Base-by-base conservation (phyloP, 2,329 filamentous ascomycete species). In the Dissoconium aciculare region DNA sequence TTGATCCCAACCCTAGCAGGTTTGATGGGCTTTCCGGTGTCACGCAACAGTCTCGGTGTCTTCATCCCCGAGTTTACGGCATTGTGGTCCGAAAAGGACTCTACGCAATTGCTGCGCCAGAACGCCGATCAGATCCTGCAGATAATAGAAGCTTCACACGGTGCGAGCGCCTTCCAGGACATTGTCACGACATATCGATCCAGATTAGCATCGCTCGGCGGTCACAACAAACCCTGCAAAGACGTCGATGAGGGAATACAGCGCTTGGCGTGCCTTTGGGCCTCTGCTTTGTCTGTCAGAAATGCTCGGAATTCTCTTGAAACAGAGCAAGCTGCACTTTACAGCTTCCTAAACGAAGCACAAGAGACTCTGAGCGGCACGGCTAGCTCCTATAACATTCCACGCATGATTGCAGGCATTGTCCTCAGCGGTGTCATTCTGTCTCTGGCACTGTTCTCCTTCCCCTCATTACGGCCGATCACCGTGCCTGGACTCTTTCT, bases 331-430 rank as follows among this genome's bases (percentile, higher is more conserved):
- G n/a, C 19, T 23, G 19, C 19, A 8, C 8, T 12, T 23, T 27
- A 15, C 21, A 25, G 29, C 32, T 91, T 89, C 64, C 67, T 83
- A 30, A 67, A 63, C 30, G 60, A 64, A 33, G 78, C 83, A 1
- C 89, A 95, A 52, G 64, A 69, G 13, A 58, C 83, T 11, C 80
- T 98, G 68, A 91, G 82, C 45, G 77, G 74, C 46, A 83, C 89
- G 51, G 85, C 89, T 4, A 94, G 84, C 53, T 91, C 93, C 51
- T 98, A 98, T 52, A 69, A 92, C 49, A 63, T 91, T 39, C 49
- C 64, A 1, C 71, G 67, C 30, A 65, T 91, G 28, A 42, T 60
- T 16, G 32, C 47, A 8, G 69, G 68, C 2, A 60, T 63, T 37
- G 37, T 35, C 11, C 27, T 64, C 15, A 39, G 50, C 3, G 15